phyloP scores from a whole-genome alignment of 352 stramenopile species.

The Phytophthora citricola region DNA sequence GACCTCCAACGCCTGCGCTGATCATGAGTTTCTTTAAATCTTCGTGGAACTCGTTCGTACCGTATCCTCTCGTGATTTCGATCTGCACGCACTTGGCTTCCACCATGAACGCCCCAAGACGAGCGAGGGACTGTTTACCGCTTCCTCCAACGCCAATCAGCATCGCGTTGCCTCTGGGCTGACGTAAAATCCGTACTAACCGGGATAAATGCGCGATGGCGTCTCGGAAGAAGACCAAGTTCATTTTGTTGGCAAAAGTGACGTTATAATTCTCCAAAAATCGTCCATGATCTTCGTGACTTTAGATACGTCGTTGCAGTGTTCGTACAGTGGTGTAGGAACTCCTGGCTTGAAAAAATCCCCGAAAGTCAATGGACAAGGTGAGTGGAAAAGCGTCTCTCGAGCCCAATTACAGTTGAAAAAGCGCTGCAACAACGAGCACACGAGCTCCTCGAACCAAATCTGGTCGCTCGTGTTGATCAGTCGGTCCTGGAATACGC shows the following conservation, averaged over 20 bases:
- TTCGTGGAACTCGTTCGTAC: slow-evolving; percentile 91
- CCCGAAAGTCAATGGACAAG: slow-evolving; percentile 91
- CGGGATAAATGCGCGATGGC: slow-evolving; percentile 91
- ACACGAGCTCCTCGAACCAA: slow-evolving; percentile 92
- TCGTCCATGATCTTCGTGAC: slow-evolving; percentile 92
- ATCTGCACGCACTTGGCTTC: slow-evolving; percentile 93
- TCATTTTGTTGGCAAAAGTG: slow-evolving; percentile 94
- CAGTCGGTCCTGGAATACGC: slow-evolving; percentile 95
- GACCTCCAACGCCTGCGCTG: slow-evolving; percentile 87
- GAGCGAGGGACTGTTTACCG: slow-evolving; percentile 94
- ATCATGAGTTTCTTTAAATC: slow-evolving; percentile 96
- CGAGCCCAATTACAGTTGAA: slow-evolving; percentile 82
- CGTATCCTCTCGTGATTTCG: slow-evolving; percentile 93
- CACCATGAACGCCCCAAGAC: slow-evolving; percentile 92
- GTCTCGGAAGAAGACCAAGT: slow-evolving; percentile 96
- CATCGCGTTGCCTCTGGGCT: slow-evolving; percentile 95
- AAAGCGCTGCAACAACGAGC: slow-evolving; percentile 78
- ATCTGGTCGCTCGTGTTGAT: slow-evolving; percentile 88
- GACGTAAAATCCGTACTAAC: slow-evolving; percentile 91
- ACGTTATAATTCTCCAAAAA: slow-evolving; percentile 96
- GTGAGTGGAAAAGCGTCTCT: slow-evolving; percentile 88
- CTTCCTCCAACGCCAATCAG: slow-evolving; percentile 95
- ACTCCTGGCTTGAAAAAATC: slow-evolving; percentile 92
- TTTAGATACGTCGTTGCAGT: slow-evolving; percentile 81
- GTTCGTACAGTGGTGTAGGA: slow-evolving; percentile 84